These are phyloP conservation scores for Malassezia cuniculi DNA, from an alignment of 1,284 basidiomycete species.

Conservation along the genomic window DNA sequence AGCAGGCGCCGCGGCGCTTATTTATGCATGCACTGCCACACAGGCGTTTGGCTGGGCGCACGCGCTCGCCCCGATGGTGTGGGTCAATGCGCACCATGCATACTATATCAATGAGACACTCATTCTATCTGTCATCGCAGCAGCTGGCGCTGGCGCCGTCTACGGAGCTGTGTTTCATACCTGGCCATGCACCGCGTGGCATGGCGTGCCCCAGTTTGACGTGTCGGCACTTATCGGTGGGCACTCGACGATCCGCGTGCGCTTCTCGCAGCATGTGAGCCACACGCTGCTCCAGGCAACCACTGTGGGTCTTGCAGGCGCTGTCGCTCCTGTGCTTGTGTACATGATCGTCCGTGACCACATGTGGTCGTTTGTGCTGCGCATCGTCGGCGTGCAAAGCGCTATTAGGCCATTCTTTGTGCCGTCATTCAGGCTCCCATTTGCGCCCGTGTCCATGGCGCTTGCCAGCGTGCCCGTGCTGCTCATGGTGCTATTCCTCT, in stretches of 20 bases:
- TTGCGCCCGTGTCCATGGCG: conserved; percentile 5
- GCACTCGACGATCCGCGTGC: conserved; percentile 9
- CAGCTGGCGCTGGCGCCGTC: conserved; percentile 12
- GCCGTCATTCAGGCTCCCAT: conserved; percentile 26
- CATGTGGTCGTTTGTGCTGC: conserved; percentile 19
- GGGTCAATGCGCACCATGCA: conserved; percentile 22
- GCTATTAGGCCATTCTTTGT: conserved; percentile 19
- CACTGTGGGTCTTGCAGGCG: background rate
- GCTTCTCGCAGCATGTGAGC: conserved; percentile 15
- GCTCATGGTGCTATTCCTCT: conserved; percentile 15
- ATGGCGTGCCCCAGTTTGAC: conserved; percentile 16
- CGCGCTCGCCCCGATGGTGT: conserved; percentile 14
- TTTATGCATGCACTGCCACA: conserved; percentile 8
- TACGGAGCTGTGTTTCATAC: conserved; percentile 14
- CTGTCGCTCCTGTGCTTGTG: background rate
- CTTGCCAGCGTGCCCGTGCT: conserved; percentile 12
- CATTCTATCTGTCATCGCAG: conserved; percentile 14
- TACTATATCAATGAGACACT: conserved; percentile 31
- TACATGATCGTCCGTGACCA: conserved; percentile 21
- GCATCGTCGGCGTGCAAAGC: conserved; percentile 20
- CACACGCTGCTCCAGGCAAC: conserved; percentile 3
- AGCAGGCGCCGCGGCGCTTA: conserved; percentile 13
- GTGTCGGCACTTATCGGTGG: background rate
- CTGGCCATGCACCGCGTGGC: conserved; percentile 9
- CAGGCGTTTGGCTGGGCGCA: conserved; percentile 1